phyloP scores from a whole-genome alignment of 2,329 filamentous ascomycete genomes.

The Colletotrichum orbiculare region DNA sequence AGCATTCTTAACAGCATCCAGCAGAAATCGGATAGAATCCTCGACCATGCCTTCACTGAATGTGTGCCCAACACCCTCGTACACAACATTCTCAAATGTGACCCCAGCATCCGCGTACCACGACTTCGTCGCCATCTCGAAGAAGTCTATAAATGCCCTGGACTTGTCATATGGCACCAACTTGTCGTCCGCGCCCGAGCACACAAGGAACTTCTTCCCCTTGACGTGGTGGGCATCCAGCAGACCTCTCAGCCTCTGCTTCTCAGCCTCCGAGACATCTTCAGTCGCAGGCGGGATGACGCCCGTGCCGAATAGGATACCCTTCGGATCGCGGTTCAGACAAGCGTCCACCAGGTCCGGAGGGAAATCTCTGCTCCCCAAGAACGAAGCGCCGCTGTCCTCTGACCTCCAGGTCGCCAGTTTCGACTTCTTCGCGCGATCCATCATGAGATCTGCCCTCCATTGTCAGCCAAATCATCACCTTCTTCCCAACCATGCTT shows the following conservation, averaged over 20 bases:
- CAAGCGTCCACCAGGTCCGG: conserved; percentile 71
- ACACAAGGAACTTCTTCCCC: conserved; percentile 73
- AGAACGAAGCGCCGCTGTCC: conserved; percentile 70
- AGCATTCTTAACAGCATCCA: conserved; percentile 54
- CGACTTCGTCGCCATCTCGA: conserved; percentile 64
- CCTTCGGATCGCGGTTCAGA: conserved; percentile 78
- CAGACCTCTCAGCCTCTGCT: conserved; percentile 55
- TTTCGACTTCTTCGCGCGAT: conserved; percentile 80
- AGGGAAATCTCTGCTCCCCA: conserved; percentile 85
- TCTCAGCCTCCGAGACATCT: conserved; percentile 49
- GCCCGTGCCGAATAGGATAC: conserved; percentile 71
- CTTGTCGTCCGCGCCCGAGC: conserved; percentile 75
- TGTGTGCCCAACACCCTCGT: conserved; percentile 75
- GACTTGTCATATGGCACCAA: conserved; percentile 76
- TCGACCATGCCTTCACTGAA: conserved; percentile 75
- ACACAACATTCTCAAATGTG: conserved; percentile 73
- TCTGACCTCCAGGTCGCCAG: conserved; percentile 68
- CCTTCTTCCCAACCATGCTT: neutral
- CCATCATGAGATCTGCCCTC: conserved; percentile 71
- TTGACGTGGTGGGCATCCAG: conserved; percentile 59
- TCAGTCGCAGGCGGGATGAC: conserved; percentile 42
- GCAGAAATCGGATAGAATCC: conserved; percentile 73
- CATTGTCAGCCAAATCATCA: conserved; percentile 3
- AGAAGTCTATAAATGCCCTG: conserved; percentile 69
- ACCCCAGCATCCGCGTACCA: conserved; percentile 68